Percentiles rank a stretch among this genome's conserved stretches.
Evolutionary conservation across 164 flowering plant genomes (phyloP).

Genomic region (Santalum album): DNA sequence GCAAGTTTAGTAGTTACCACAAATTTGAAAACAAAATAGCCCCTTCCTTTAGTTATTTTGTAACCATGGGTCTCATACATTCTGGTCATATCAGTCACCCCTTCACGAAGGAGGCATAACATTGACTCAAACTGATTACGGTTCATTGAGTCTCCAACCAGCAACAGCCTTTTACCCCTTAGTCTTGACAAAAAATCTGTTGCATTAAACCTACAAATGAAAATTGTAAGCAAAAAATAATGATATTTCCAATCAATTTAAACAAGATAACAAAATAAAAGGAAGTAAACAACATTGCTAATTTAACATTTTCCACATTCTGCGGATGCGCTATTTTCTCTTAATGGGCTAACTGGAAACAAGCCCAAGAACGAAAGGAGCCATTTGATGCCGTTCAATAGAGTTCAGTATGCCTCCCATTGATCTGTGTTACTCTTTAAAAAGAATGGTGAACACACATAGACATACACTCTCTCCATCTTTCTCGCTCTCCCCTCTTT

Average conservation of each 20-base stretch:
- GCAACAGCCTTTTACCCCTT: slow-evolving; percentile 81
- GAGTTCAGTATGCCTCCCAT: no score
- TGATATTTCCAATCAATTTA: background rate
- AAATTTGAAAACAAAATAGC: slow-evolving; percentile 73
- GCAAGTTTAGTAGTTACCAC: slow-evolving; percentile 28
- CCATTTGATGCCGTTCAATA: no score
- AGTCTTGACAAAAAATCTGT: slow-evolving; percentile 76
- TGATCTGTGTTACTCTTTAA: no score
- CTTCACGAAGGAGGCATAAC: slow-evolving; percentile 75
- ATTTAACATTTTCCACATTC: no score
- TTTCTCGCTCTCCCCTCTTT: no score
- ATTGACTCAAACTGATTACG: slow-evolving; percentile 93
- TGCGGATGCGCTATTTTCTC: no score
- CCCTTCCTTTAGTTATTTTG: slow-evolving; percentile 86
- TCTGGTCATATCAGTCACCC: slow-evolving; percentile 56
- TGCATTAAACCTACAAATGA: slow-evolving; percentile 65
- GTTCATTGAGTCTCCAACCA: slow-evolving; percentile 96
- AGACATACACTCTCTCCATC: no score
- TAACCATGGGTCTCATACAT: slow-evolving; percentile 78
- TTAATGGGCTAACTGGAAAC: no score
- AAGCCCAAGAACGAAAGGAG: no score
- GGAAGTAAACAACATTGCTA: no score
- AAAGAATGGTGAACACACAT: no score
- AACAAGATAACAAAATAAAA: no score
- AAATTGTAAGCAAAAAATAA: slow-evolving; percentile 7